Evolutionary conservation across 345 rosid genomes (phyloP).

Genomic region (Linum lewisii): DNA sequence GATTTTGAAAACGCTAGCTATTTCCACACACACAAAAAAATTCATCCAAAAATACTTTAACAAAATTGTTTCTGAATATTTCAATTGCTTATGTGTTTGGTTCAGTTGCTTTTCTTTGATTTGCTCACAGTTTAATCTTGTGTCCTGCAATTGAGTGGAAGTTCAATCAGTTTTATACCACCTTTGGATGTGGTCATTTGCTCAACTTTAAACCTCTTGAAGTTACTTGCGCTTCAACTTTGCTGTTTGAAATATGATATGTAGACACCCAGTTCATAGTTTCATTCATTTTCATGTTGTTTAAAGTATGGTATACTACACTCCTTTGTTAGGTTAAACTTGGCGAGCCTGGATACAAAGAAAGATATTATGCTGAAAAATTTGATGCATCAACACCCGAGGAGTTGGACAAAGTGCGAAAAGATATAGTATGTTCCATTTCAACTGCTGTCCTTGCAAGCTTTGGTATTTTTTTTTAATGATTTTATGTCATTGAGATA

Average conservation of each 20-base stretch:
- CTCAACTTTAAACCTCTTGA: not conserved
- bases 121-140: not conserved
- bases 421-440: conserved; percentile 57
- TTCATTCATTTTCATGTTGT: not conserved
- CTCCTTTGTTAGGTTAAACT: conserved; percentile 55
- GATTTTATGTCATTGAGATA: not conserved
- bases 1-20: too few relatives aligned
- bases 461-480: not conserved
- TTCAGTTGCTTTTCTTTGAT: too few relatives aligned
- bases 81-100: not conserved
- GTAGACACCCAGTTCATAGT: too few relatives aligned
- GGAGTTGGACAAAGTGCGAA: conserved; percentile 53
- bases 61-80: not conserved
- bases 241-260: too few relatives aligned
- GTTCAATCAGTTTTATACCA: too few relatives aligned
- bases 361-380: conserved; percentile 87
- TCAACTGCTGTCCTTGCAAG: too few relatives aligned
- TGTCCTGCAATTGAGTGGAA: not conserved
- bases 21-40: too few relatives aligned
- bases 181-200: too few relatives aligned
- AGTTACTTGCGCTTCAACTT: not conserved
- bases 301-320: not conserved
- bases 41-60: too few relatives aligned
- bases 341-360: conserved; percentile 94
- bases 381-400: conserved; percentile 47